Conservation (phyloP, 306 rosid genomes). For the Astragalus glycyphyllos region DNA sequence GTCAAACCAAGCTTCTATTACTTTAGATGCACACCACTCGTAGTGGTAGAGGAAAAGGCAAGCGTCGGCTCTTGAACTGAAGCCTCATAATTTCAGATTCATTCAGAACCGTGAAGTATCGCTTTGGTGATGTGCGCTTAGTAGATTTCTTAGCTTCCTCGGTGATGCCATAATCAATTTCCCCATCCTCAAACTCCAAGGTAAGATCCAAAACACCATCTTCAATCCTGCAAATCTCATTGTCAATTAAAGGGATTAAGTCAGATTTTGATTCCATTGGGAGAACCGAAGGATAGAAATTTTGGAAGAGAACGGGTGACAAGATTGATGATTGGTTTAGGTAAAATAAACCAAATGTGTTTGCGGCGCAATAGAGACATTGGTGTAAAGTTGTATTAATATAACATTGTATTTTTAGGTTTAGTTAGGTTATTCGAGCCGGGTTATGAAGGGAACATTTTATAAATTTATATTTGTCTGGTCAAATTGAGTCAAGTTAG, state of each 20-base stretch:
- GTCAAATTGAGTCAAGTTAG: too few relatives aligned
- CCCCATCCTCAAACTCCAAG: not conserved
- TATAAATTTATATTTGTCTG: too few relatives aligned
- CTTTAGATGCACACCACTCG: slow-evolving; percentile 6
- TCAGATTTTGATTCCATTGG: not conserved
- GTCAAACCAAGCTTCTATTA: slow-evolving; percentile 18
- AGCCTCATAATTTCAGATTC: slow-evolving; percentile 11
- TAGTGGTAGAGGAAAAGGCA: slow-evolving; percentile 17
- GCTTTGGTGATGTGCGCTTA: not conserved
- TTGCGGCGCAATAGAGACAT: not conserved
- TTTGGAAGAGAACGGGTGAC: not conserved
- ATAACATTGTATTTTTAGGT: not conserved
- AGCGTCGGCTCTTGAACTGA: not conserved
- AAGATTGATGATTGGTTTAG: not conserved
- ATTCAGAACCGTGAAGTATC: not conserved
- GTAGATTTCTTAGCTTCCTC: not conserved
- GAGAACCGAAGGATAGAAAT: not conserved
- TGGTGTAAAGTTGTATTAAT: not conserved
- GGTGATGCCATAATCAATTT: not conserved
- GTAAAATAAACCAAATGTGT: not conserved
- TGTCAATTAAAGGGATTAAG: not conserved
- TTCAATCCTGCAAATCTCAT: not conserved
- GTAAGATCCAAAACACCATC: not conserved
- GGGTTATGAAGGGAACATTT: not conserved
- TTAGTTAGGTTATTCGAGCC: not conserved